Conservation (phyloP, 2,329 filamentous ascomycete species). For the Shiraia sp. region DNA sequence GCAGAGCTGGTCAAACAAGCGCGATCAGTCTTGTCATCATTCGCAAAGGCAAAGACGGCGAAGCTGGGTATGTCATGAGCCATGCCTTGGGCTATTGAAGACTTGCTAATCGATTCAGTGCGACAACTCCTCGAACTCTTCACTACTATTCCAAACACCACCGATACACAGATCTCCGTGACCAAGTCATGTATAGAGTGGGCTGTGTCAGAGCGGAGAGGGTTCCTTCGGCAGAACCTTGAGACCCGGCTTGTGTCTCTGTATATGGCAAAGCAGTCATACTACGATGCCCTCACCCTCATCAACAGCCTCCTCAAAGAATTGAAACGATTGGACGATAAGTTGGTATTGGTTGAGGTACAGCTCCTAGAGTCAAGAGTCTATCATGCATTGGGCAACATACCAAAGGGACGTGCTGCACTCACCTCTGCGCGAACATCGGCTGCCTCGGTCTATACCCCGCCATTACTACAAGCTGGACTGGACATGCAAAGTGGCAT, state of each 20-base stretch:
- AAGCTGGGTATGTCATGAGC: slow-evolving; percentile 75
- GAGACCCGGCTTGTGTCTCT: slow-evolving; percentile 92
- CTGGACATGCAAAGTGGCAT: slow-evolving; percentile 99
- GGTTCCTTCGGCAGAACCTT: slow-evolving; percentile 96
- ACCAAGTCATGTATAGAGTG: slow-evolving; percentile 99
- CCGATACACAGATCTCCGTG: slow-evolving; percentile 90
- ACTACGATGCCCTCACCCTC: slow-evolving; percentile 94
- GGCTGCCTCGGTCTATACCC: slow-evolving; percentile 95
- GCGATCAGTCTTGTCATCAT: slow-evolving; percentile 87
- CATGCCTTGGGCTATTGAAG: no score
- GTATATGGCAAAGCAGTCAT: slow-evolving; percentile 96
- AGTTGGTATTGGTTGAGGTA: slow-evolving; percentile 95
- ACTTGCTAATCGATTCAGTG: slow-evolving; percentile 58
- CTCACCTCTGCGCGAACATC: slow-evolving; percentile 92
- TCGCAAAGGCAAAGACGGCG: slow-evolving; percentile 98
- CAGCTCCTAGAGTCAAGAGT: slow-evolving; percentile 96
- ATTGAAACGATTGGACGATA: slow-evolving; percentile 97
- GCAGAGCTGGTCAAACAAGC: slow-evolving; percentile 89
- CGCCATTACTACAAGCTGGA: slow-evolving; percentile 90
- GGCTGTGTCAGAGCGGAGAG: slow-evolving; percentile 91
- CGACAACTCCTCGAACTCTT: slow-evolving; percentile 96
- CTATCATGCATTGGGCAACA: slow-evolving; percentile 96
- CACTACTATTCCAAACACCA: slow-evolving; percentile 88
- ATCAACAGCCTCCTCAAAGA: slow-evolving; percentile 96
- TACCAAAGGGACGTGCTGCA: slow-evolving; percentile 91